Percentiles rank a stretch among this genome's conserved stretches.
These are phyloP conservation scores for Nannizziopsis arthrosporioides DNA, from an alignment of 2,329 filamentous ascomycete genomes.

Conservation along the genomic window DNA sequence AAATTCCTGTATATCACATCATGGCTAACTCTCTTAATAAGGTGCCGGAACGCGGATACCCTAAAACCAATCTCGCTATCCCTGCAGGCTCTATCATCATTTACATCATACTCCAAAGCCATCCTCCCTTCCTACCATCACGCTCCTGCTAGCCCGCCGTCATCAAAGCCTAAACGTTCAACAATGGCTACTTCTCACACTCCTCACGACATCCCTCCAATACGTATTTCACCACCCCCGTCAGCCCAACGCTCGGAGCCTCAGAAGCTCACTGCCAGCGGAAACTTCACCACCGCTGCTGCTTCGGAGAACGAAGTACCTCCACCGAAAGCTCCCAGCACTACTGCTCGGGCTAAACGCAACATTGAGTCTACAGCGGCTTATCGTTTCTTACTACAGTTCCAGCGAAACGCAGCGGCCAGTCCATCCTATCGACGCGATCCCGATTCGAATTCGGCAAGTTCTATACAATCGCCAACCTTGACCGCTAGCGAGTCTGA, in stretches of 20 bases:
- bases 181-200: background rate
- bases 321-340: background rate
- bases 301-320: background rate
- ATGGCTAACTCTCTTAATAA: slow-evolving; percentile 4
- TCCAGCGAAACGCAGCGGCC: slow-evolving; percentile 2
- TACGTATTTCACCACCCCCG: slow-evolving; percentile 3
- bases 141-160: background rate
- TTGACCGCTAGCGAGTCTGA: slow-evolving; percentile 3
- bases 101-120: slow-evolving; percentile 5
- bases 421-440: background rate
- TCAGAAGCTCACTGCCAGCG: background rate
- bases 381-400: slow-evolving; percentile 11
- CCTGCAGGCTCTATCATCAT: slow-evolving; percentile 6
- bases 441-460: background rate
- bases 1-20: background rate
- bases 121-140: background rate
- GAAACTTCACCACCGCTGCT: background rate
- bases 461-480: background rate
- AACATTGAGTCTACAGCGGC: slow-evolving; percentile 11
- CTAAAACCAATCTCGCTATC: slow-evolving; percentile 11
- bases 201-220: background rate
- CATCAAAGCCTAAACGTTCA: background rate
- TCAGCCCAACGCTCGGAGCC: background rate
- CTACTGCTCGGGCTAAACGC: background rate
- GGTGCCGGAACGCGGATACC: slow-evolving; percentile 12